Percentiles rank a stretch among this genome's conserved stretches.
Evolutionary conservation across 2,329 filamentous ascomycete species (phyloP).

Genomic region (Aaosphaeria pasadenensis): DNA sequence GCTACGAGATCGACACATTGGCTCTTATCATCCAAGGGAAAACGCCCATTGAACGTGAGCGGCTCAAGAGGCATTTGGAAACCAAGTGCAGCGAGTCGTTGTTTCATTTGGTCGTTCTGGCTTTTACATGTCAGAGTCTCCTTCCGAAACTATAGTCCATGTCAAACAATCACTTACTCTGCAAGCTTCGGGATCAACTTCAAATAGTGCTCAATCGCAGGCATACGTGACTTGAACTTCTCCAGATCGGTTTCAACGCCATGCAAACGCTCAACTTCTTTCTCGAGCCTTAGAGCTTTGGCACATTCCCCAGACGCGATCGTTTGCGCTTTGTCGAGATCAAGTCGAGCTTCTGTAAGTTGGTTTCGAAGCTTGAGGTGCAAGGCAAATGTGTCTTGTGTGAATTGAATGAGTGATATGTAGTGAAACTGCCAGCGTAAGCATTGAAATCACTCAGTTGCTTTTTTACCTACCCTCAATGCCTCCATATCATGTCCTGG

Average conservation of each 20-base stretch:
- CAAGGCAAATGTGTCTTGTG: constrained; percentile 16
- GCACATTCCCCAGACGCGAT: constrained; percentile 35
- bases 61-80: constrained; percentile 26
- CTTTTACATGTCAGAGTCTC: constrained; percentile 6
- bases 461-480: constrained; percentile 33
- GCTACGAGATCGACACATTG: too few species aligned
- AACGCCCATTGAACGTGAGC: constrained; percentile 13
- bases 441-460: neutral
- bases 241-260: constrained; percentile 15
- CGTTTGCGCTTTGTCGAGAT: constrained; percentile 24
- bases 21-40: too few species aligned
- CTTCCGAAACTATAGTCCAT: neutral
- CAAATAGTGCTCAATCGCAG: constrained; percentile 24
- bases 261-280: constrained; percentile 15
- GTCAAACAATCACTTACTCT: constrained; percentile 16
- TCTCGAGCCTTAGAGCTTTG: constrained; percentile 22
- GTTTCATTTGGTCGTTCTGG: constrained; percentile 27
- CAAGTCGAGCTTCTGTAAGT: constrained; percentile 21
- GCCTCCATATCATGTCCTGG: constrained; percentile 39
- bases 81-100: constrained; percentile 23
- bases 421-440: constrained; percentile 47
- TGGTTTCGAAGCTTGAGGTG: constrained; percentile 16
- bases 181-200: constrained; percentile 22
- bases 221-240: constrained; percentile 16
- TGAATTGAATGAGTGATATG: constrained; percentile 24